These are phyloP conservation scores for Tetraselmis striata DNA, from an alignment of 139 green algal genomes.

Conservation along the genomic window DNA sequence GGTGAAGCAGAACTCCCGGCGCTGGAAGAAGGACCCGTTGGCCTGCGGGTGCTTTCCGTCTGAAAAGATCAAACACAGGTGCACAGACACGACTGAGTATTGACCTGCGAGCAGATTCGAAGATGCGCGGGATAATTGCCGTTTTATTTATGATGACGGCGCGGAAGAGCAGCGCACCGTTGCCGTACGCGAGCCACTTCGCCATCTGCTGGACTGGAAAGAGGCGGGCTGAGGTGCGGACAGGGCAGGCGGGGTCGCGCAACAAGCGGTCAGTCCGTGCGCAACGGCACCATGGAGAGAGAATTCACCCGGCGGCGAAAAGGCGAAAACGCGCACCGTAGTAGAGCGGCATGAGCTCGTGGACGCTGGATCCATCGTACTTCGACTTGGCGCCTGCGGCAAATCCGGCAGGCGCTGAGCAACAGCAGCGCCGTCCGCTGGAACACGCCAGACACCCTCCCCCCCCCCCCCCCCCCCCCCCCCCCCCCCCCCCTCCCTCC, in stretches of 20 bases:
- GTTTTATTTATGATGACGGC: no score
- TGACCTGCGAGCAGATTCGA: no score
- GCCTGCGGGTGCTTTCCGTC: slow-evolving; percentile 68
- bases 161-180: no score
- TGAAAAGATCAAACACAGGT: no score
- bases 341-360: slow-evolving; percentile 57
- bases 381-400: background rate
- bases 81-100: no score
- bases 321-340: slow-evolving; percentile 30
- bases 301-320: background rate
- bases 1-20: slow-evolving; percentile 97
- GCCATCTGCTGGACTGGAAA: slow-evolving; percentile 75
- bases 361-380: slow-evolving; percentile 21
- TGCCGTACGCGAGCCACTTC: slow-evolving; percentile 87
- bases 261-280: background rate
- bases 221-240: slow-evolving; percentile 40
- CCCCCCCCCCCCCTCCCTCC: no score
- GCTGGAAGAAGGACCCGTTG: slow-evolving; percentile 64
- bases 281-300: background rate
- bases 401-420: no score
- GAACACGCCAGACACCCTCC: no score
- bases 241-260: no score
- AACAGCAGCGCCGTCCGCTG: no score
- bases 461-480: no score
- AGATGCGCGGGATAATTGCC: no score